These are phyloP conservation scores for Solanum medicagineum DNA, from an alignment of 257 asterid genomes.

Conservation along the genomic window DNA sequence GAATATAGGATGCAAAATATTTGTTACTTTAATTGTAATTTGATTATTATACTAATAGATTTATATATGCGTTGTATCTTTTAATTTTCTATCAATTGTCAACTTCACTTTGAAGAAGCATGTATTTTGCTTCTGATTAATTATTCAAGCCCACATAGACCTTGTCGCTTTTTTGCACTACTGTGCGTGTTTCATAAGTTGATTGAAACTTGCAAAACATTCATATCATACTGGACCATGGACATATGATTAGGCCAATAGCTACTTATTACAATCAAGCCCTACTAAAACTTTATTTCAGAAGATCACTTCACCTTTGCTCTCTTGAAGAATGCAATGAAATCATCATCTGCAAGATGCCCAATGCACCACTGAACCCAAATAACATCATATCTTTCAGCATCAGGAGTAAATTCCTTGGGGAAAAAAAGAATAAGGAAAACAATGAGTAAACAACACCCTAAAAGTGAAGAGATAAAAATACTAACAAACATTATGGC, in stretches of 20 bases:
- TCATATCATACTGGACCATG: neutral
- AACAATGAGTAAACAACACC: neutral
- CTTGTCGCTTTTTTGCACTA: neutral
- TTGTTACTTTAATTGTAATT: neutral
- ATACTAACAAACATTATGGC: neutral
- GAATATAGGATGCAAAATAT: neutral
- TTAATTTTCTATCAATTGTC: neutral
- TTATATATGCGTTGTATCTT: neutral
- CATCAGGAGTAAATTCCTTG: slow-evolving; percentile 86
- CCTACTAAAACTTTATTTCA: neutral
- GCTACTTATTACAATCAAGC: neutral
- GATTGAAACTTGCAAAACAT: neutral
- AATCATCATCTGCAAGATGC: slow-evolving; percentile 92
- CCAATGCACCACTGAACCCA: slow-evolving; percentile 99
- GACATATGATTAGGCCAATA: neutral
- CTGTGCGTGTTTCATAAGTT: neutral
- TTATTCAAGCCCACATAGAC: neutral
- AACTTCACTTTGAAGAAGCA: neutral
- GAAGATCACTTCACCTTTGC: slow-evolving; percentile 47
- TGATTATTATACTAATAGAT: neutral
- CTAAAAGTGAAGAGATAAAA: neutral
- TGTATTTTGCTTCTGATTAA: neutral
- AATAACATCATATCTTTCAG: slow-evolving; percentile 72
- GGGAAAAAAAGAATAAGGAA: neutral
- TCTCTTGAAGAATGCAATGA: slow-evolving; percentile 68